A percentile compares a stretch with the other conserved stretches of the same genome.
These are phyloP conservation scores for Gossypium schwendimanii DNA, from an alignment of 441 rosid species.

Conservation along the genomic window DNA sequence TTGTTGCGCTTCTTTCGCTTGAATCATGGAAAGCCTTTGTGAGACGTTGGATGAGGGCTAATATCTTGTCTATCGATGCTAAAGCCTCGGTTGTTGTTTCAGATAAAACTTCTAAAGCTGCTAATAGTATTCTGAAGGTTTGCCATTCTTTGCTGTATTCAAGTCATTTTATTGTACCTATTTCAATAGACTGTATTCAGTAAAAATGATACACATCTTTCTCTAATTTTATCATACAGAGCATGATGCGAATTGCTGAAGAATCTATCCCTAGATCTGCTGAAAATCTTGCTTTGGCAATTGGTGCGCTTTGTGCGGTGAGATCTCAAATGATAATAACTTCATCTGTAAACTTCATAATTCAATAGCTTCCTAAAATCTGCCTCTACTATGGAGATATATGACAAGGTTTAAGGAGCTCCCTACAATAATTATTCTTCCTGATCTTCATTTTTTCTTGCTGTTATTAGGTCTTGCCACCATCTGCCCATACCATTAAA, in stretches of 20 bases:
- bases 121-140: constrained; percentile 83
- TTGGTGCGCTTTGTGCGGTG: constrained; percentile 83
- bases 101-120: constrained; percentile 73
- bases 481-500: constrained; percentile 65
- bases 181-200: constrained; percentile 2
- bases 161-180: neutral
- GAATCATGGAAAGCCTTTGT: constrained; percentile 92
- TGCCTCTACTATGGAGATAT: neutral
- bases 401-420: neutral
- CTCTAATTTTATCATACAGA: constrained; percentile 34
- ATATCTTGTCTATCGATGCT: constrained; percentile 37
- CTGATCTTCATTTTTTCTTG: constrained; percentile 16
- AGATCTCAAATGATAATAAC: constrained; percentile 20
- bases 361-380: neutral
- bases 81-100: constrained; percentile 32
- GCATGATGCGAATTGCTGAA: constrained; percentile 56
- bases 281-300: constrained; percentile 74
- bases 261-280: constrained; percentile 79
- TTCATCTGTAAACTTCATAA: constrained; percentile 13
- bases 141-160: neutral
- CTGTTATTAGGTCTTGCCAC: constrained; percentile 65
- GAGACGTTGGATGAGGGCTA: constrained; percentile 72
- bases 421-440: neutral
- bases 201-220: constrained; percentile 5
- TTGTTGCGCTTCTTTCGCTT: constrained; percentile 71